phyloP scores from a whole-genome alignment of 2,329 filamentous ascomycete species.

The Calonectria montana region DNA sequence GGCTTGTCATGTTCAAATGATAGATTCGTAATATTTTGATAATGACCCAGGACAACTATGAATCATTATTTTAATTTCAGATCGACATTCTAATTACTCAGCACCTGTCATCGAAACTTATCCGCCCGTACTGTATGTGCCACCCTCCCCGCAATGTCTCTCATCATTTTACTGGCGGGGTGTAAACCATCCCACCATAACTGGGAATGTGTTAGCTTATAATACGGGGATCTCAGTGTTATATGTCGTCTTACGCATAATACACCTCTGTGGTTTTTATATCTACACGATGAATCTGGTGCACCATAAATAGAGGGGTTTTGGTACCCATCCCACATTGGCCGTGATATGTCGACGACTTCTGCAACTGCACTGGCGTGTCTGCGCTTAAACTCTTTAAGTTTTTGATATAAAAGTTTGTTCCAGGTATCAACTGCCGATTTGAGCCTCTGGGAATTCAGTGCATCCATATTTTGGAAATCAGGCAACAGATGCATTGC shows the following conservation, averaged over 20 bases:
- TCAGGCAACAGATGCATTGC: slow-evolving; percentile 7
- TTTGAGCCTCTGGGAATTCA: background rate
- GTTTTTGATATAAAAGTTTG: background rate
- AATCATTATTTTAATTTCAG: too few relatives aligned
- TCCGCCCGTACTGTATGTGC: background rate
- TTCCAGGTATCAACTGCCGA: slow-evolving; percentile 3
- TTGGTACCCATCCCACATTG: background rate
- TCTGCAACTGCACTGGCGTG: background rate
- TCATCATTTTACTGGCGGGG: background rate
- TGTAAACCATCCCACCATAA: slow-evolving; percentile 15
- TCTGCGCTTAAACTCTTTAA: background rate
- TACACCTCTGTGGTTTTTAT: background rate
- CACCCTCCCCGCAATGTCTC: background rate
- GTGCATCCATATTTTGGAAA: background rate
- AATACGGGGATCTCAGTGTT: background rate
- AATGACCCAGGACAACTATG: too few relatives aligned
- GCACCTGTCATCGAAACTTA: background rate
- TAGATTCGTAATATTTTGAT: background rate
- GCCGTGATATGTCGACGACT: background rate
- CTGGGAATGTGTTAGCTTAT: background rate
- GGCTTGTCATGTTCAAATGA: background rate
- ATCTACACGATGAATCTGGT: background rate
- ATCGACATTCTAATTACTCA: background rate
- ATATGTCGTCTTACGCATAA: background rate
- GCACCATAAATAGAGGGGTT: background rate